Evolutionary conservation across 2,329 filamentous ascomycete genomes (phyloP), one percentile per base, ranked within the genome.

Genomic region (Apiospora malaysiana): DNA sequence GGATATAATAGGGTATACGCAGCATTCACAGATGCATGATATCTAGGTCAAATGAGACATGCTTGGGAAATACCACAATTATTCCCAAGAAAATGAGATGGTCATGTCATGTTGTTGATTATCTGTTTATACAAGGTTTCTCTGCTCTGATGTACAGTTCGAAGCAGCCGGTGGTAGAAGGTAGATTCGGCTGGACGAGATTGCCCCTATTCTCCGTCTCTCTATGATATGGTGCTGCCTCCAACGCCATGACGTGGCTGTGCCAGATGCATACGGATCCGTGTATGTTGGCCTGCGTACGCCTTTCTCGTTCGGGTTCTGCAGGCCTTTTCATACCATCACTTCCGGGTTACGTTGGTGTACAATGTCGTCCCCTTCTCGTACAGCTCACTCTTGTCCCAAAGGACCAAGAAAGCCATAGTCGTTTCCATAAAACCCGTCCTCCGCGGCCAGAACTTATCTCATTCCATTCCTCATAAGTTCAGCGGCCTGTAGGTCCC

Each of bases 211-310:
- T 32, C 32, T 23, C 56, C 56, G 18, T 63, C 32, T 63, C 32
- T 63, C 56, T 23, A 63, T 63, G 16, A 12, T 8, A 40, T 37
- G 56, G 18, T 63, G 56, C 32, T 63, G 40, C 51, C 51, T 71
- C 23, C 69, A 43, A 49, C 32, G 49, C 65, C 63, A 67, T 70
- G 65, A n/a, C 40, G n/a, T 66, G 67, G 59, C 66, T 43, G 66
- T 66, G 70, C 68, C 70, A 71, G 56, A 71, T 69, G 67, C 70
- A 65, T 69, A 16, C 4, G 65, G 45, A 18, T 67, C 66, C 37
- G 45, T 67, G 66, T 45, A 47, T 18, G 23, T 45, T 37, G 42
- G n/a, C 23, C 42, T n/a, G 23, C 66, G n/a, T 18, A 63, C 32
- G 32, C 68, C 47, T 56, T 63, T 59, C 46, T 45, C 42, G 25